Conservation (phyloP, 306 rosid species). For the Potentilla sterilis region DNA sequence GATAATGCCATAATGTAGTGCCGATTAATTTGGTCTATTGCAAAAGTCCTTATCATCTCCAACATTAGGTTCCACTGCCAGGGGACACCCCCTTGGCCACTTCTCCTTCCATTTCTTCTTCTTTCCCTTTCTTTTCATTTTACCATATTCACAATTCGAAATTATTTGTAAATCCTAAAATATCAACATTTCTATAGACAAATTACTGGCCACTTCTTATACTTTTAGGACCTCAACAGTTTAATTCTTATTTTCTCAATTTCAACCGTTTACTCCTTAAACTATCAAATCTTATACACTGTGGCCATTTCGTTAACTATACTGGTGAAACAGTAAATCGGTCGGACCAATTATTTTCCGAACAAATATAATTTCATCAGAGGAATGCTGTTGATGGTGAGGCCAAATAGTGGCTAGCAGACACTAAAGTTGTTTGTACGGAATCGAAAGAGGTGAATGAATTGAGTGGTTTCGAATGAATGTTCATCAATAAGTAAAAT, state of each 20-base stretch:
- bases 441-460: neutral
- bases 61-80: conserved; percentile 49
- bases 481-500: neutral
- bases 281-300: too few species aligned
- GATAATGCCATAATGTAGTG: conserved; percentile 1
- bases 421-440: neutral
- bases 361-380: neutral
- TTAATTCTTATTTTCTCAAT: too few species aligned
- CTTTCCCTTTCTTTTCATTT: neutral
- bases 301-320: too few species aligned
- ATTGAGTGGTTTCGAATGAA: neutral
- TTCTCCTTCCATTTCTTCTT: conserved; percentile 15
- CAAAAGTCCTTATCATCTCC: conserved; percentile 32
- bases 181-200: too few species aligned
- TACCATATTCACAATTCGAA: too few species aligned
- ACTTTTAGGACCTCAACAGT: too few species aligned
- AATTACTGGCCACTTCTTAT: too few species aligned
- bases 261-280: too few species aligned
- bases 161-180: too few species aligned
- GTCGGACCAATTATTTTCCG: too few species aligned
- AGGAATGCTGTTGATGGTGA: neutral
- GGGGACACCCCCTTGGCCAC: conserved; percentile 41
- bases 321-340: too few species aligned
- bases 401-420: neutral
- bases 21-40: conserved; percentile 15